Base-by-base conservation (phyloP, 331 rosid genomes). In the Erythrophleum ivorense region DNA sequence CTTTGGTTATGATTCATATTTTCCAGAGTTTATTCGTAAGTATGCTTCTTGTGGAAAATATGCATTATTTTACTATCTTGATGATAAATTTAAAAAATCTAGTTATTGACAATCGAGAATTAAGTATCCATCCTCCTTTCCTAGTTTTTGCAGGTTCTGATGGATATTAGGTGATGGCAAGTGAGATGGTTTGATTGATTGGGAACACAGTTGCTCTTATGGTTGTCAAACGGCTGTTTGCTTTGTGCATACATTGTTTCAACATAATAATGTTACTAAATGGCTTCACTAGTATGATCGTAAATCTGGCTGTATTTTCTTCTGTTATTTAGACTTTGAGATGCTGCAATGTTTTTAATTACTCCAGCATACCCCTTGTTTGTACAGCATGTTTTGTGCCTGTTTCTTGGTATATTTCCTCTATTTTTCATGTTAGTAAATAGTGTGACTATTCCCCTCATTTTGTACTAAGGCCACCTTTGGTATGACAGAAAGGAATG, bases 281-380 rank as follows among this genome's bases (percentile, higher is more conserved):
- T 24, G 49, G 24, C n/a, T 63, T 38, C 29, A 21, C 24, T 49
- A 0, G 70, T 19, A 38, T 53, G 76, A 52, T 52, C 29, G 58
- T 83, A 80, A 68, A 86, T 58, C 75, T 82, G n/a, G 33, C 65
- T 81, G 58, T 71, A 70, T 71, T 60, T 29, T 80, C 64, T 59
- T 77, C 10, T 41, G 33, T 59, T 21, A 43, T 77, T 62, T 29
- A 43, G 19, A 80, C 57, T 65, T 82, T 63, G 46, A 54, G 80
- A 63, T 70, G 36, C 21, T 81, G 36, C 66, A 40, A 67, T 50
- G 43, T 13, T 77, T 60, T 43, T 76, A 34, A 14, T 78, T 82
- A 10, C 38, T 63, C 43, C 36, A 53, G 59, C 59, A 24, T 31
- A 71, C 33, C 83, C 8, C 73, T 58, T 15, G 10, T 21, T 77